phyloP scores from a whole-genome alignment of 768 basidiomycete species.

The Gloeophyllum trabeum region DNA sequence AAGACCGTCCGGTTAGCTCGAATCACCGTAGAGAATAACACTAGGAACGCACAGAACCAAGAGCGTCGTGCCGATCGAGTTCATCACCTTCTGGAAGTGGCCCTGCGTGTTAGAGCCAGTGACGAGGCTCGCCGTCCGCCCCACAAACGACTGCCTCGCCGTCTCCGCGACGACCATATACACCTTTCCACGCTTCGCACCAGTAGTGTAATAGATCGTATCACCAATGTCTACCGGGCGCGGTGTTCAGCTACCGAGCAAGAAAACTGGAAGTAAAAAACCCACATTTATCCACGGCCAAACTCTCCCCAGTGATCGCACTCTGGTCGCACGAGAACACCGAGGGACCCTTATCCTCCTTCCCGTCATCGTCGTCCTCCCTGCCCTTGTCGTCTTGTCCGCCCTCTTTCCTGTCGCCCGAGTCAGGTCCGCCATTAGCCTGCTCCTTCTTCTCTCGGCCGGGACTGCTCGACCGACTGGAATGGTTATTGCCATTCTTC shows the following conservation, averaged over 20 bases:
- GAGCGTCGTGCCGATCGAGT: slow-evolving; percentile 29
- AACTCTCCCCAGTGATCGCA: slow-evolving; percentile 34
- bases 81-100: slow-evolving; percentile 34
- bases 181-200: slow-evolving; percentile 24
- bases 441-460: background rate
- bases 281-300: slow-evolving; percentile 31
- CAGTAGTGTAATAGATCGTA: slow-evolving; percentile 27
- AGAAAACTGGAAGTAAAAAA: background rate
- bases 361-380: slow-evolving; percentile 15
- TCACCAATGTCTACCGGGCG: slow-evolving; percentile 20
- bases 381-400: slow-evolving; percentile 8
- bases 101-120: slow-evolving; percentile 25
- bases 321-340: slow-evolving; percentile 31
- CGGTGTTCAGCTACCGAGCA: background rate
- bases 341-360: slow-evolving; percentile 25
- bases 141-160: slow-evolving; percentile 32
- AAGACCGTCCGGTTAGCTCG: background rate
- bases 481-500: background rate
- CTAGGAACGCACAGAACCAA: slow-evolving; percentile 20
- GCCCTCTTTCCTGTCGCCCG: slow-evolving; percentile 2
- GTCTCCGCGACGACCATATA: slow-evolving; percentile 23
- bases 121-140: slow-evolving; percentile 31
- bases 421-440: background rate
- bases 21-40: background rate
- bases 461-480: background rate